A percentile compares a stretch with the other conserved stretches of the same genome.
These are phyloP conservation scores for Suillus weaverae DNA, from an alignment of 768 basidiomycete genomes.

Conservation along the genomic window DNA sequence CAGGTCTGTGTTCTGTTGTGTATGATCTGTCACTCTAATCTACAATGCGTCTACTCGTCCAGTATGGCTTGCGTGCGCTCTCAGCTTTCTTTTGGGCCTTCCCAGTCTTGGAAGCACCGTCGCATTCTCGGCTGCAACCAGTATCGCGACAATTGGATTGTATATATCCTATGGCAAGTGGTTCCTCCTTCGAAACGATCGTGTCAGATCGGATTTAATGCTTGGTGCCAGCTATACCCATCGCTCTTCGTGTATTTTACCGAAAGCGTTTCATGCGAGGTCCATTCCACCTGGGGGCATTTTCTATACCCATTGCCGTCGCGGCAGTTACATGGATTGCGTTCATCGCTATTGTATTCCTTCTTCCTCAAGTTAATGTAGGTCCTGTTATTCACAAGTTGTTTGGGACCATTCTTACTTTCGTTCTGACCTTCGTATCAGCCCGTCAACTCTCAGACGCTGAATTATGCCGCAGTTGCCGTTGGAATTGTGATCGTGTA, in stretches of 20 bases:
- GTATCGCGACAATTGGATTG: slow-evolving; percentile 72
- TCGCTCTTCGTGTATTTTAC: slow-evolving; percentile 65
- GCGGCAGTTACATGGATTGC: slow-evolving; percentile 64
- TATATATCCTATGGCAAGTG: slow-evolving; percentile 70
- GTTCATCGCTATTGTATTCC: slow-evolving; percentile 74
- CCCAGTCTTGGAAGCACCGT: slow-evolving; percentile 74
- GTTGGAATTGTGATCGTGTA: slow-evolving; percentile 71
- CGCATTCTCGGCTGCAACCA: slow-evolving; percentile 58
- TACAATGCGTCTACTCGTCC: neutral
- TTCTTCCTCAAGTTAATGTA: slow-evolving; percentile 67
- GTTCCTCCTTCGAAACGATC: neutral
- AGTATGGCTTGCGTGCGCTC: slow-evolving; percentile 80
- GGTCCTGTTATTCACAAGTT: slow-evolving; percentile 14
- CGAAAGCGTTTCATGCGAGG: slow-evolving; percentile 59
- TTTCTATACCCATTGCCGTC: slow-evolving; percentile 61
- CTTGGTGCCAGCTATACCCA: slow-evolving; percentile 54
- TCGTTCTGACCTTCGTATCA: slow-evolving; percentile 16
- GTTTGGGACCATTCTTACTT: neutral
- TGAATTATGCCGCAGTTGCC: slow-evolving; percentile 77
- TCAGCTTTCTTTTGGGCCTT: slow-evolving; percentile 73
- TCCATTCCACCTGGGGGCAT: slow-evolving; percentile 67
- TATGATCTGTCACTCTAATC: neutral
- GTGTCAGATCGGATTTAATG: neutral
- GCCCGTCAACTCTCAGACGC: slow-evolving; percentile 69
- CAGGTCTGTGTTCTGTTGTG: slow-evolving; percentile 42